Conservation (phyloP, 2,329 filamentous ascomycete genomes). For the Fusarium pseudograminearum region DNA sequence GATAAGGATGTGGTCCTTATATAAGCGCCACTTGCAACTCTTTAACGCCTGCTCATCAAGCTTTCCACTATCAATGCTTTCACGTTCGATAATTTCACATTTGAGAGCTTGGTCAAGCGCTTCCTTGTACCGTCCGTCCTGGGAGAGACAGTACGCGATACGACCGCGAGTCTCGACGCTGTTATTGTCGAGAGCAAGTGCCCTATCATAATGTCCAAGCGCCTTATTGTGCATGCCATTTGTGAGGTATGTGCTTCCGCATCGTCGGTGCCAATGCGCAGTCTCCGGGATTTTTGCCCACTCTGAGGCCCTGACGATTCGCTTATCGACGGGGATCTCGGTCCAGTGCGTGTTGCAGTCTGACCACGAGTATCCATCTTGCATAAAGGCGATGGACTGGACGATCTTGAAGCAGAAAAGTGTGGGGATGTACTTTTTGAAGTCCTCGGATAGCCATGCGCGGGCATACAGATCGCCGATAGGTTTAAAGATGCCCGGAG, state of each 20-base stretch:
- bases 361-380: conserved; percentile 54
- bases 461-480: conserved; percentile 56
- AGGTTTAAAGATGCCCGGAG: conserved; percentile 52
- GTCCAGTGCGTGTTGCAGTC: conserved; percentile 54
- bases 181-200: conserved; percentile 53
- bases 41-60: conserved; percentile 44
- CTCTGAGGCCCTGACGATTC: conserved; percentile 53
- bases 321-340: conserved; percentile 50
- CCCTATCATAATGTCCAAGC: conserved; percentile 53
- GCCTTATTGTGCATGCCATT: conserved; percentile 53
- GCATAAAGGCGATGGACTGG: conserved; percentile 56
- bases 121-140: conserved; percentile 53
- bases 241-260: conserved; percentile 57
- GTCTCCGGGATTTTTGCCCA: conserved; percentile 54
- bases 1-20: conserved; percentile 56
- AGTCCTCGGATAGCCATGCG: conserved; percentile 54
- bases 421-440: conserved; percentile 54
- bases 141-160: conserved; percentile 56
- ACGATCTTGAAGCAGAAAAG: conserved; percentile 59
- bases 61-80: conserved; percentile 45
- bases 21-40: conserved; percentile 55
- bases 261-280: conserved; percentile 55
- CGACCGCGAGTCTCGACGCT: conserved; percentile 56
- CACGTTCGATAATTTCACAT: conserved; percentile 54
- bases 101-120: conserved; percentile 53